Evolutionary conservation across 2,329 filamentous ascomycete genomes (phyloP), one percentile per base, ranked within the genome.

Genomic region (Pestalotiopsis sp.): DNA sequence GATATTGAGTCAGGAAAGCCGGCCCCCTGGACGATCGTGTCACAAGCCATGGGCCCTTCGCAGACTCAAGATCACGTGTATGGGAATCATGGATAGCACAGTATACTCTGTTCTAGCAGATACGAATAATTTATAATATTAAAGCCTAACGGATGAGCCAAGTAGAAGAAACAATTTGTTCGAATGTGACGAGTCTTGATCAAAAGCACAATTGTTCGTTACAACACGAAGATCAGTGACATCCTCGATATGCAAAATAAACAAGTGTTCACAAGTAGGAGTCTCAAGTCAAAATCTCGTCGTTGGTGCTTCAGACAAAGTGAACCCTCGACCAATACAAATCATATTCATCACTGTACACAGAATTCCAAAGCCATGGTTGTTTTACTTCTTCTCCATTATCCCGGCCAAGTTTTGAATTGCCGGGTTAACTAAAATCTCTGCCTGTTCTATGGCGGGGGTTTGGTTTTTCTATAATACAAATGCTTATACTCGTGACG

Each of bases 391-490:
- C 12, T 45, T 45, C 49, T 39, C 61, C n/a, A 41, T 64, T 23
- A 45, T 49, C 38, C 39, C 39, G 64, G 20, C 69, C 31, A 36
- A 49, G 61, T 41, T 61, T 67, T 68, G 60, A 9, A 36, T 36
- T 68, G 69, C 68, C 65, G 62, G 66, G 39, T 64, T 4, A 64
- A 14, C 23, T n/a, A 49, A 36, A 36, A 36, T 9, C 31, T 36
- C 17, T 64, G 25, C 61, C 59, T 61, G n/a, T 31, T 36, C 11
- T 64, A 64, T 52, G 45, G 17, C 45, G 17, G 61, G 61, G 31
- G 31, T 36, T 36, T 9, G 38, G 49, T 27, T 36, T 36, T 64
- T 64, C 41, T 64, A 64, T 45, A n/a, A 64, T 64, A 64, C 61
- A 64, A 23, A 64, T 64, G 61, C 61, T 62, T 39, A 38, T 62